Evolutionary conservation across 257 asterid species (phyloP), one percentile per base, ranked within the genome.

Genomic region (Ballota nigra): DNA sequence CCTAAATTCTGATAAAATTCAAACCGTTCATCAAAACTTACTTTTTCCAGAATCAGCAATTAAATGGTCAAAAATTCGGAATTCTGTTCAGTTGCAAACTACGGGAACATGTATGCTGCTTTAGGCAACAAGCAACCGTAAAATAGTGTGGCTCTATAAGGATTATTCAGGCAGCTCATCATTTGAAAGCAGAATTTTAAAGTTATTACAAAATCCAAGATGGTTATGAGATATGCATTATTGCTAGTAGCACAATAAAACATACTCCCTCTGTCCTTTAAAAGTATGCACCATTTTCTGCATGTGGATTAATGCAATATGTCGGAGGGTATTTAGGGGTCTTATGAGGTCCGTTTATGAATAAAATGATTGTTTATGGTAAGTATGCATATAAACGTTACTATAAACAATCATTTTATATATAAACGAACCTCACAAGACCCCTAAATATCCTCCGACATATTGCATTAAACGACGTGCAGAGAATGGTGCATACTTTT

Each of bases 61-160:
- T 31, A 18, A 52, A 62, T 69, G 62, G 38, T 31, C 66, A 36
- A 23, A 16, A 10, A 26, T 23, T 6, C 16, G 1, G 26, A 40
- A 34, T 69, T 19, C 55, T 38, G 61, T 76, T 40, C 62, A 69
- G 28, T 36, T 61, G 56, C 66, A 60, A 8, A 18, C 8, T 15
- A 31, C 16, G 53, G 33, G 19, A 47, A 58, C 49, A 47, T 36
- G 28, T n/a, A 56, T 9, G 11, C 40, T n/a, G 12, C 43, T 49
- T 51, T n/a, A 51, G 57, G 43, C 10, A 63, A 8, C 2, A 63
- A 10, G 5, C 20, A 61, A 36, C 34, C 24, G 22, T 45, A 24
- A 31, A 6, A 31, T 22, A 55, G 9, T 6, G 11, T 28, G 26
- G 12, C 33, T 24, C 29, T 31, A 20, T 12, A 40, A 52, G 52